Conservation (phyloP, 345 rosid genomes). For the Punica granatum region DNA sequence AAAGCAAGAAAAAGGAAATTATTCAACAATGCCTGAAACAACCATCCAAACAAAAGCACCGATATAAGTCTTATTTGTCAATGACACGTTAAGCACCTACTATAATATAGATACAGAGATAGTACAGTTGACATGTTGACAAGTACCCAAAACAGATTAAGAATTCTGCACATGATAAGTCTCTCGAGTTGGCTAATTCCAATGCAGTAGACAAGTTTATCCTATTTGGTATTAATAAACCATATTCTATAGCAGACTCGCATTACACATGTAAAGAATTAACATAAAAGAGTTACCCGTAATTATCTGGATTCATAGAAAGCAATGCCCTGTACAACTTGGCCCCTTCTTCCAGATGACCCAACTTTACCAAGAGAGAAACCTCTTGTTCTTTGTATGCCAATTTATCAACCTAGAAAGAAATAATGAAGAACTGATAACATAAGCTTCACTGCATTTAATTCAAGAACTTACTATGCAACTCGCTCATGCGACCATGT, state of each 20-base stretch:
- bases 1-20: conserved; percentile 3
- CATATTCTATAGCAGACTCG: background rate
- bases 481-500: background rate
- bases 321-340: conserved; percentile 65
- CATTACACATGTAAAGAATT: background rate
- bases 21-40: background rate
- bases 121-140: background rate
- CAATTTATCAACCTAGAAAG: conserved; percentile 75
- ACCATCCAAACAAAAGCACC: background rate
- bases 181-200: background rate
- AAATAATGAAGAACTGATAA: conserved; percentile 14
- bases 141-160: background rate
- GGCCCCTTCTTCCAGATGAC: conserved; percentile 64
- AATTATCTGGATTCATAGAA: conserved; percentile 92
- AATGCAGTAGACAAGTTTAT: background rate
- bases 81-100: background rate
- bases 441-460: conserved; percentile 8
- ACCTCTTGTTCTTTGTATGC: conserved; percentile 84
- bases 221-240: background rate
- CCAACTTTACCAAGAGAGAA: conserved; percentile 71
- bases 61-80: background rate
- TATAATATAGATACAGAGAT: background rate
- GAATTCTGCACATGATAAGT: background rate
- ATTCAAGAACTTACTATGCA: background rate
- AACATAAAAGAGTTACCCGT: conserved; percentile 48